These are phyloP conservation scores for Crithidia sp. DNA, from an alignment of 208 protist species.

Conservation along the genomic window DNA sequence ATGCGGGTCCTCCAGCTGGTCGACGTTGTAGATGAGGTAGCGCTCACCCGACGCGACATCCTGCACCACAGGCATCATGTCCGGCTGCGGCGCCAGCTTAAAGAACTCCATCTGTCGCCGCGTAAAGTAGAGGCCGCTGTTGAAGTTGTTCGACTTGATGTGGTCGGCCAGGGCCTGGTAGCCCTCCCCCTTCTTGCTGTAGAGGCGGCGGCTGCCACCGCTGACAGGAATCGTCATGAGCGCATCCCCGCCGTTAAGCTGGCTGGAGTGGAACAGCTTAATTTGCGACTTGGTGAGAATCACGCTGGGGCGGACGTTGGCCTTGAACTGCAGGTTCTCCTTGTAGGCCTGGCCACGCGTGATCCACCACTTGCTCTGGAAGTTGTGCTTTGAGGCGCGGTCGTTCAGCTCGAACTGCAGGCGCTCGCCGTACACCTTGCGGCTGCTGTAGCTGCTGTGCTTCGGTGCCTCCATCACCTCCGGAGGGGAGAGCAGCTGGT, in stretches of 20 bases:
- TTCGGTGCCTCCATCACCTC: constrained; percentile 87
- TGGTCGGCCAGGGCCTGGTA: constrained; percentile 65
- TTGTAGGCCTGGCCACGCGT: constrained; percentile 72
- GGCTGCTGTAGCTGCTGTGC: constrained; percentile 90
- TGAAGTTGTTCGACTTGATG: constrained; percentile 86
- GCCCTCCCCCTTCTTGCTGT: constrained; percentile 69
- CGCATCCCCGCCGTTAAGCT: constrained; percentile 74
- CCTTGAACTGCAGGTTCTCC: constrained; percentile 83
- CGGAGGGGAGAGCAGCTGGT: constrained; percentile 78
- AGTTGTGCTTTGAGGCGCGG: constrained; percentile 83
- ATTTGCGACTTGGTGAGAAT: constrained; percentile 71
- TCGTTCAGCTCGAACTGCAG: constrained; percentile 91
- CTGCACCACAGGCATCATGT: constrained; percentile 65
- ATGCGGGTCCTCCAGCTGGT: constrained; percentile 87
- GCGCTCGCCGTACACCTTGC: constrained; percentile 79
- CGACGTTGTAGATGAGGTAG: constrained; percentile 88
- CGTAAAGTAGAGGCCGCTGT: constrained; percentile 91
- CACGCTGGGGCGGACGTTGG: constrained; percentile 67
- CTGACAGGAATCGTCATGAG: constrained; percentile 79
- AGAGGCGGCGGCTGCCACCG: constrained; percentile 76
- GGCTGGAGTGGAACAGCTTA: constrained; percentile 82
- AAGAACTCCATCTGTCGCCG: constrained; percentile 85
- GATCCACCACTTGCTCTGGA: constrained; percentile 89
- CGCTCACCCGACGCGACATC: constrained; percentile 71
- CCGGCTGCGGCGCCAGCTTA: constrained; percentile 74